Conservation (phyloP, 2,329 filamentous ascomycete genomes). For the Sporothrix phasma region DNA sequence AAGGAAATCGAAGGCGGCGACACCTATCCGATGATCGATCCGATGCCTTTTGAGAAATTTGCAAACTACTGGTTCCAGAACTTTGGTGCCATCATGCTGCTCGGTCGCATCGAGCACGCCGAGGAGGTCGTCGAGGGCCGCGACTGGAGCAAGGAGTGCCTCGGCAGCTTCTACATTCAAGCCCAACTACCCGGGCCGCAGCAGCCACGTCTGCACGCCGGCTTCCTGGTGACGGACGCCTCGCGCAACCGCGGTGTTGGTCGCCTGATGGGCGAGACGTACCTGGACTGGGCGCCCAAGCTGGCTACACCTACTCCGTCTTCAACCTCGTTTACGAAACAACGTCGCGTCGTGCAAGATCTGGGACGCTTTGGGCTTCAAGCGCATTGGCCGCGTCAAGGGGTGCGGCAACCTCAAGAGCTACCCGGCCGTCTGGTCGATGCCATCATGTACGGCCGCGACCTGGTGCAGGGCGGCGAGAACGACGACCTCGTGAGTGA, state of each 20-base stretch:
- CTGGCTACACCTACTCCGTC: constrained; percentile 81
- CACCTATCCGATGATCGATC: constrained; percentile 79
- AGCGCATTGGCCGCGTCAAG: constrained; percentile 77
- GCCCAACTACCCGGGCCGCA: constrained; percentile 84
- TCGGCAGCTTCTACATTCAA: constrained; percentile 92
- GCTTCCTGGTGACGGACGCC: constrained; percentile 64
- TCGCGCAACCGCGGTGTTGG: constrained; percentile 65
- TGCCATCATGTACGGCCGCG: constrained; percentile 68
- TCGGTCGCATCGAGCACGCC: constrained; percentile 59
- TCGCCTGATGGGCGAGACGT: constrained; percentile 64
- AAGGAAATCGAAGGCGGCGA: constrained; percentile 87
- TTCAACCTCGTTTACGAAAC: constrained; percentile 95
- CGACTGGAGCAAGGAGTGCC: constrained; percentile 71
- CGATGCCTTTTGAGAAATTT: constrained; percentile 64
- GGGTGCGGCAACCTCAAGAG: constrained; percentile 60
- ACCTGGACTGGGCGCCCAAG: constrained; percentile 68
- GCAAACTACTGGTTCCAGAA: constrained; percentile 83
- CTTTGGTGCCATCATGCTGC: constrained; percentile 78
- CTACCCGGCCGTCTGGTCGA: constrained; percentile 58
- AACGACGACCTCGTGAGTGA: constrained; percentile 80
- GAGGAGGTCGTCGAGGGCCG: constrained; percentile 47
- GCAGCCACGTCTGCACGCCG: constrained; percentile 82
- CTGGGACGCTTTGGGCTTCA: constrained; percentile 88
- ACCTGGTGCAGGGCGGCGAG: constrained; percentile 46
- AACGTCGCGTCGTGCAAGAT: constrained; percentile 84